phyloP scores from a whole-genome alignment of 768 basidiomycete genomes.

The Xerocomellus dryophilus region DNA sequence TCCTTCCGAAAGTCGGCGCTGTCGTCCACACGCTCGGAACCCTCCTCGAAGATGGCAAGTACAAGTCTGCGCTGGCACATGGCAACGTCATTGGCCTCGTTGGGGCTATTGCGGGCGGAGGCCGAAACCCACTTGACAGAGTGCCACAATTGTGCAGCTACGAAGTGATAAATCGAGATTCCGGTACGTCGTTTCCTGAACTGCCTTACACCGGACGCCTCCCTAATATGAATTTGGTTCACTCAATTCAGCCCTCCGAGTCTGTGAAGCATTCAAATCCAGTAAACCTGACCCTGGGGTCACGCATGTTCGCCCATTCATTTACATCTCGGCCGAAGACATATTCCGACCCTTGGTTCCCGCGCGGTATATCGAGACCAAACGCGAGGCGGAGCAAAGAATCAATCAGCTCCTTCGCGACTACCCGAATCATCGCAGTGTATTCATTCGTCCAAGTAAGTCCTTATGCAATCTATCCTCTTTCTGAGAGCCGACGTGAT shows the following conservation, averaged over 20 bases:
- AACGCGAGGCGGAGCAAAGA: constrained; percentile 80
- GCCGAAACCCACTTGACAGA: constrained; percentile 59
- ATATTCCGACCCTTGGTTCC: constrained; percentile 86
- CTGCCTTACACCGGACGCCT: not conserved
- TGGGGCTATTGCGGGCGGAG: constrained; percentile 45
- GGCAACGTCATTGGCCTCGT: constrained; percentile 54
- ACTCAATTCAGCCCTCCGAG: constrained; percentile 54
- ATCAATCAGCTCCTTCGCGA: constrained; percentile 54
- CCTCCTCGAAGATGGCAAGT: constrained; percentile 74
- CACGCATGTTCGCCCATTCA: constrained; percentile 58
- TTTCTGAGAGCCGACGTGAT: constrained; percentile 12
- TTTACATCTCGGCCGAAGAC: constrained; percentile 89
- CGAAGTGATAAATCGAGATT: constrained; percentile 81
- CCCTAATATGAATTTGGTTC: constrained; percentile 11
- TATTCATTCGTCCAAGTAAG: constrained; percentile 90
- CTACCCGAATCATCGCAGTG: constrained; percentile 53
- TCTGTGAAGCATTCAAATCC: constrained; percentile 72
- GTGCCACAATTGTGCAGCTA: constrained; percentile 51
- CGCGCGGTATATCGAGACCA: constrained; percentile 86
- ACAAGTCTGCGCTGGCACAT: constrained; percentile 70
- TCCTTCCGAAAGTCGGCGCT: constrained; percentile 65
- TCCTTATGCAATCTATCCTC: constrained; percentile 16
- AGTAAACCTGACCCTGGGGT: constrained; percentile 36
- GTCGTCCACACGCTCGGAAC: constrained; percentile 95
- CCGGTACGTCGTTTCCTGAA: constrained; percentile 55